Base-by-base conservation (phyloP, 2,329 filamentous ascomycete genomes). In the Microsporum canis region DNA sequence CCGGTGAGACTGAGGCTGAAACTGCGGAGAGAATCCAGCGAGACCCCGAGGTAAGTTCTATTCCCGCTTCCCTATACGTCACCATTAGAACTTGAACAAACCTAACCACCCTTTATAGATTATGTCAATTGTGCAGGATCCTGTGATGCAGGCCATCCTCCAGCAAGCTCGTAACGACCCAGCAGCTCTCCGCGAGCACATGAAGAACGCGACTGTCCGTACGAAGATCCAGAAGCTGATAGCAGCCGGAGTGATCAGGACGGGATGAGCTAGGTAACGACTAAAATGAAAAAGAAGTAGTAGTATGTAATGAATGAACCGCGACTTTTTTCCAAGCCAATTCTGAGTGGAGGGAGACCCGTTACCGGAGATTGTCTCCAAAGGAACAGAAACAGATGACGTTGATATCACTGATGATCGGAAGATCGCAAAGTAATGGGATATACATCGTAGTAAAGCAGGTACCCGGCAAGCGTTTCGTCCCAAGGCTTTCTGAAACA, bases 141-240 rank as follows among this genome's bases (percentile, higher is more conserved):
- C 94, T 14, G 87, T 99, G 71, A 97, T 99, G 92, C 91, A 99
- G 78, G 88, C 88, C 66, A 96, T 96, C 67, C 84, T 97, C 61
- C 91, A 97, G 75, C 94, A 99, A 78, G 94, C 94, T 53, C 95
- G 97, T 81, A 85, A 84, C 60, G 89, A 99, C 70, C 94, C 94
- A 17, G 88, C 88, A 57, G 94, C 94, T 53, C 83, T 99, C 65
- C 88, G 95, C 73, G 92, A 99, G 75, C 95, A 99, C 77, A 96
- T 99, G 89, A 89, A 86, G 80, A 99, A 97, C 79, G 84, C 90
- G 0, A 82, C 81, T 62, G 88, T 99, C 67, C 82, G 86, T 63
- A 83, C 83, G 69, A 96, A 96, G 83, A 88, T 99, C 66, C 90
- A 96, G 80, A 96, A 96, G 79, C 79, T 97, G 69, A 87, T 96